Evolutionary conservation across 345 rosid species (phyloP).

Genomic region (Crucihimalaya himalaica): DNA sequence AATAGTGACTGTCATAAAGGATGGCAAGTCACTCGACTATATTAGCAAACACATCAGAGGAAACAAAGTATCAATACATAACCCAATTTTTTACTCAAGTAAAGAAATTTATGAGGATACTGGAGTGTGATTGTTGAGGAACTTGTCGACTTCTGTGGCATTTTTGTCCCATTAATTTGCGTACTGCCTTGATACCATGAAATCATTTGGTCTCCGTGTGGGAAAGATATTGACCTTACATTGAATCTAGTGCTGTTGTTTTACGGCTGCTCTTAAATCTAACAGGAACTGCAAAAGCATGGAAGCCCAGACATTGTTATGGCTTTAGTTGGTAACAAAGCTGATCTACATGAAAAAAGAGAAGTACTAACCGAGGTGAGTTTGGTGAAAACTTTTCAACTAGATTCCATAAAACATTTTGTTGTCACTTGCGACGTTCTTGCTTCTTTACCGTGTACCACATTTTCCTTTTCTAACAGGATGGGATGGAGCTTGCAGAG

Average conservation of each 20-base stretch:
- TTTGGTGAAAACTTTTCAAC: not conserved
- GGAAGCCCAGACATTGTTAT: conserved; percentile 93
- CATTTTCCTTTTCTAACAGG: conserved; percentile 50
- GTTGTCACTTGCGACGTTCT: not conserved
- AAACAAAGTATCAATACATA: not conserved
- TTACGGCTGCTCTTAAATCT: conserved; percentile 13
- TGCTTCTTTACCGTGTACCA: conserved; percentile 14
- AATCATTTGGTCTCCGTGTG: not conserved
- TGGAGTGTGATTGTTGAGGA: not conserved
- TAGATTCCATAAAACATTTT: not conserved
- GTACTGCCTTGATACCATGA: not conserved
- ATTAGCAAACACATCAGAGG: not conserved
- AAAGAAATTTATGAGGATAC: not conserved
- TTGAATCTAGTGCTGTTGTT: not conserved
- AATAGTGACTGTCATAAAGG: not conserved
- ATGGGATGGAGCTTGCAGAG: conserved; percentile 90
- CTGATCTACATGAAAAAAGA: conserved; percentile 84
- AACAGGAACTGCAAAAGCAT: conserved; percentile 94
- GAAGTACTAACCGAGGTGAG: conserved; percentile 79
- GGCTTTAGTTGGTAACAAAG: conserved; percentile 99
- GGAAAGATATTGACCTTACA: not conserved
- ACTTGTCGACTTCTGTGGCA: not conserved
- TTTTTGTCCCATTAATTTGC: not conserved
- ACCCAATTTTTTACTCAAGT: not conserved
- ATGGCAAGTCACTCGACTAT: not conserved